Evolutionary conservation across 2,329 filamentous ascomycete genomes (phyloP), one percentile per base, ranked within the genome.

Genomic region (Tolypocladium cylindrosporum): DNA sequence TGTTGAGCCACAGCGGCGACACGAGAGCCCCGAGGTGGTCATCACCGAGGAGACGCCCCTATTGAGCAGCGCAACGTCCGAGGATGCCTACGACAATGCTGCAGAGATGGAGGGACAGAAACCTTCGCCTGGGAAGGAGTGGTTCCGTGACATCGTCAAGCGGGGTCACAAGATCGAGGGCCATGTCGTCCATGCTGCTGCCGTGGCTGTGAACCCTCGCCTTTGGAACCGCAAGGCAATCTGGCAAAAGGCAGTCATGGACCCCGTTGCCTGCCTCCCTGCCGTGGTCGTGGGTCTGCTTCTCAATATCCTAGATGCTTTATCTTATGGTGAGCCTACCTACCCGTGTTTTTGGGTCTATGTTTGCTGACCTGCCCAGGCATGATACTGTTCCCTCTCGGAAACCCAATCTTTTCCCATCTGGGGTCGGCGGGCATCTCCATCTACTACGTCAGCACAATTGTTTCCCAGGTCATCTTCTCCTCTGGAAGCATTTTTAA

Each of bases 371-470:
- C 36, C 54, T 39, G 24, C 41, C 16, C 48, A 86, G 85, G 90
- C 65, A 94, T 96, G 89, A 96, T 97, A 66, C 75, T 99, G 14
- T 99, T 99, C 64, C 94, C 94, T 0, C 79, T 99, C 0, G 92
- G 93, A 8, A 88, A 90, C 61, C 85, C 90, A 9, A 82, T 96
- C 24, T 99, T 99, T 70, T 84, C 88, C 36, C 82, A 88, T 61
- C 83, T 97, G 8, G 94, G 93, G 1, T 87, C 93, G 0, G 93
- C 96, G 58, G 94, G 94, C 31, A 96, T 99, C 58, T 96, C 94
- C 0, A 97, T 99, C 74, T 99, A 97, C 75, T 99, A 97, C 71
- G 90, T 99, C 64, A 97, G 92, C 79, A 97, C 92, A 58, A 96
- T 99, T 62, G 83, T 97, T 45, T 89, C 94, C 0, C 94, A 99